Evolutionary conservation across 768 basidiomycete species (phyloP).

Genomic region (Phylloporus arenicola): DNA sequence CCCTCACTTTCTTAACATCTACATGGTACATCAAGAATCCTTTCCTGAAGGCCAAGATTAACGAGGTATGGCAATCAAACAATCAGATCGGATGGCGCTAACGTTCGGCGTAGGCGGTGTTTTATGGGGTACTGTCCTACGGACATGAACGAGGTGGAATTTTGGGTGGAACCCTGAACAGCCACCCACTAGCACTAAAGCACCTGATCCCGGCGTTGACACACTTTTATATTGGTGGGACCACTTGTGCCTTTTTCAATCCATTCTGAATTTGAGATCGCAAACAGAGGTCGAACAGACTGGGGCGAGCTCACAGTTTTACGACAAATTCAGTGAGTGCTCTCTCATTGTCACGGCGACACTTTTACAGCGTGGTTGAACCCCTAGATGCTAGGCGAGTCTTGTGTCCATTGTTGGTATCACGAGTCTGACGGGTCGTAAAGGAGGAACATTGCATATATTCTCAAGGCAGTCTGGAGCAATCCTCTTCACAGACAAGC

Average conservation of each 20-base stretch:
- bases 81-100: not conserved
- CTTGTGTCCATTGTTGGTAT: not conserved
- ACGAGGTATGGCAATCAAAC: constrained; percentile 54
- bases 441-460: constrained; percentile 80
- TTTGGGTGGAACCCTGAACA: constrained; percentile 77
- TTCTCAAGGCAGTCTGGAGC: constrained; percentile 88
- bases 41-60: constrained; percentile 93
- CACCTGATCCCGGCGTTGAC: constrained; percentile 89
- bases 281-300: constrained; percentile 90
- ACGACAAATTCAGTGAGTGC: constrained; percentile 89
- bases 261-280: constrained; percentile 1
- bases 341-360: constrained; percentile 5
- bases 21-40: constrained; percentile 99
- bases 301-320: constrained; percentile 96
- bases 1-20: constrained; percentile 85
- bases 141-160: constrained; percentile 64
- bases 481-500: constrained; percentile 86
- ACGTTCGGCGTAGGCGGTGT: constrained; percentile 50
- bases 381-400: constrained; percentile 49
- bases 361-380: not conserved
- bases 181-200: constrained; percentile 77
- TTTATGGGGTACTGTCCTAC: constrained; percentile 65
- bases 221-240: constrained; percentile 88
- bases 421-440: constrained; percentile 10
- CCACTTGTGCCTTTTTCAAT: not conserved